A percentile compares a stretch with the other conserved stretches of the same genome.
phyloP scores from a whole-genome alignment of 495 filamentous ascomycete genomes.

The Achaetomiella virescens region DNA sequence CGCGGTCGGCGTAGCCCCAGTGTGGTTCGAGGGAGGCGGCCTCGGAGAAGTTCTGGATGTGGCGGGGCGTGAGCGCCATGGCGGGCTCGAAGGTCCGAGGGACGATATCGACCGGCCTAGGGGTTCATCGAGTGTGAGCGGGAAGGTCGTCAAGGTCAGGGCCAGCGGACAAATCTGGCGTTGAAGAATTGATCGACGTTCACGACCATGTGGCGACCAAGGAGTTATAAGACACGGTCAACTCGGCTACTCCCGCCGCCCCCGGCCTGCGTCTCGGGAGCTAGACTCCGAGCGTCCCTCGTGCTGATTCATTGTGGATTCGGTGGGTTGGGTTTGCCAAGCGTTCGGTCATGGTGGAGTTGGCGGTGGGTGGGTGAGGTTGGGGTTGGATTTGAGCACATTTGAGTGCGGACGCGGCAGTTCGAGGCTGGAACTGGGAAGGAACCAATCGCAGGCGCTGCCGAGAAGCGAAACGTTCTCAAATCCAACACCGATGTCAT shows the following conservation, averaged over 20 bases:
- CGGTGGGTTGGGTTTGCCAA: neutral
- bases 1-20: conserved; percentile 56
- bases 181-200: no score
- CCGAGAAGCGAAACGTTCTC: neutral
- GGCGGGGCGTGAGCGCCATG: conserved; percentile 7
- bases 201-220: neutral
- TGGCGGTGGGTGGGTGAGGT: neutral
- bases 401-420: neutral
- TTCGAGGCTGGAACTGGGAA: neutral
- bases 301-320: neutral
- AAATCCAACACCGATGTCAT: neutral
- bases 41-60: conserved; percentile 37
- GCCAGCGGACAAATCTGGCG: neutral
- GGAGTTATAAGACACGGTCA: neutral
- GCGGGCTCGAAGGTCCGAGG: neutral
- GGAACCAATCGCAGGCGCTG: neutral
- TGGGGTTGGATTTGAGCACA: neutral
- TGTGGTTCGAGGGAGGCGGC: conserved; percentile 43
- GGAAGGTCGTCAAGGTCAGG: neutral
- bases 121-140: neutral
- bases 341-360: neutral
- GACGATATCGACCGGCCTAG: neutral
- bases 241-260: neutral
- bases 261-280: neutral
- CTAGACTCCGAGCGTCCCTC: neutral